Percentiles rank a stretch among this genome's conserved stretches.
Conservation (phyloP, 768 basidiomycete species). For the Crepidotus variabilis region DNA sequence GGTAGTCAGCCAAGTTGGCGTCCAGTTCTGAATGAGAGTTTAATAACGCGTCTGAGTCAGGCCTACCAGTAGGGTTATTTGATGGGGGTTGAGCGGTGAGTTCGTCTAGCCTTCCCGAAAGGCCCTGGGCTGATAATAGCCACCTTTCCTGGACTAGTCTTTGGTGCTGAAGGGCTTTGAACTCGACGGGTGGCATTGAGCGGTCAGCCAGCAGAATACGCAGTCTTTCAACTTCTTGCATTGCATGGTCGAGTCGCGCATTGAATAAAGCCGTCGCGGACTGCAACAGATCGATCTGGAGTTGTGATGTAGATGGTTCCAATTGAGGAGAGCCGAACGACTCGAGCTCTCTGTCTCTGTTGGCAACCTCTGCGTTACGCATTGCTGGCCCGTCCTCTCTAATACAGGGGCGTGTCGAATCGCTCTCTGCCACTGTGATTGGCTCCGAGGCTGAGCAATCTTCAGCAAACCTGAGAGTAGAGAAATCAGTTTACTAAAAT, state of each 20-base stretch:
- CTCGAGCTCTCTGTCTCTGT: slow-evolving; percentile 9
- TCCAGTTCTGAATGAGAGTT: background rate
- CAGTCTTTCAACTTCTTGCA: slow-evolving; percentile 37
- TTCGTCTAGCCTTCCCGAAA: slow-evolving; percentile 31
- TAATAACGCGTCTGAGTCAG: background rate
- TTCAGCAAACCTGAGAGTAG: too few relatives aligned
- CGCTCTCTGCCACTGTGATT: too few relatives aligned
- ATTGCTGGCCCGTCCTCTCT: slow-evolving; percentile 40
- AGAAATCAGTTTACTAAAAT: too few relatives aligned
- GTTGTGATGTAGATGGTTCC: slow-evolving; percentile 35
- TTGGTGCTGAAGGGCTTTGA: slow-evolving; percentile 37
- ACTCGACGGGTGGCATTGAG: slow-evolving; percentile 32
- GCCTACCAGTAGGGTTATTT: background rate
- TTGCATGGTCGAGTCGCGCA: slow-evolving; percentile 41
- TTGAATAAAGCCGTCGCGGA: slow-evolving; percentile 39
- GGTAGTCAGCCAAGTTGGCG: slow-evolving; percentile 1
- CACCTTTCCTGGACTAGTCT: slow-evolving; percentile 51
- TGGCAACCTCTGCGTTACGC: slow-evolving; percentile 40
- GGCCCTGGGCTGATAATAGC: slow-evolving; percentile 29
- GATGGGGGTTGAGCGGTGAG: slow-evolving; percentile 27
- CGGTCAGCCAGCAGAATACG: slow-evolving; percentile 33
- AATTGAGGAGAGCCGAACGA: slow-evolving; percentile 27
- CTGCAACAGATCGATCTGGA: slow-evolving; percentile 45
- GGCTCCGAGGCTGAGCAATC: too few relatives aligned
- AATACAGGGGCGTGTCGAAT: slow-evolving; percentile 1